Evolutionary conservation across 2,329 filamentous ascomycete genomes (phyloP).

Genomic region (Venturia effusa): DNA sequence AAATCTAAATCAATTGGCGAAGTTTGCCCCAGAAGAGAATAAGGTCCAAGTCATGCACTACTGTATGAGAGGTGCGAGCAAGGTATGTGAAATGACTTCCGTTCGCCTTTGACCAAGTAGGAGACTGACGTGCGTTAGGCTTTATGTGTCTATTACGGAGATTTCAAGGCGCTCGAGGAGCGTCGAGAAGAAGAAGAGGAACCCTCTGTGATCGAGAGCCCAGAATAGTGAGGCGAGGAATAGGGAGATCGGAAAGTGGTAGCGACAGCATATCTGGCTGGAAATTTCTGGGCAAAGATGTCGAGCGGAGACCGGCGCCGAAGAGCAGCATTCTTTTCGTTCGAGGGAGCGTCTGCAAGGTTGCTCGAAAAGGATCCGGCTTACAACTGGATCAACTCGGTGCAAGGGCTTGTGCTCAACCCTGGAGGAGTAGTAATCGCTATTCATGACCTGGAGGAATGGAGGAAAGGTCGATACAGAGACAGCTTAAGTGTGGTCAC

Average conservation of each 20-base stretch:
- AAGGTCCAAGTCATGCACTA: slow-evolving; percentile 78
- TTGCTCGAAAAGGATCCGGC: too few relatives aligned
- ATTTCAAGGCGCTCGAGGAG: slow-evolving; percentile 23
- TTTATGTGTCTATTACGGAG: slow-evolving; percentile 48
- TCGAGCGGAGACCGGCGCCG: too few relatives aligned
- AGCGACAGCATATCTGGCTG: too few relatives aligned
- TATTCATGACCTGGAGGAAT: too few relatives aligned
- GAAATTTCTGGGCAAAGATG: too few relatives aligned
- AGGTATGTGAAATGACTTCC: slow-evolving; percentile 39
- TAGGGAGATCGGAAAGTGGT: not conserved
- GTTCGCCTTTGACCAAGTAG: not conserved
- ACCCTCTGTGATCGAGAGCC: not conserved
- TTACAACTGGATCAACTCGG: not conserved
- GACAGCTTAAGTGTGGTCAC: too few relatives aligned
- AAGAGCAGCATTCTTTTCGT: too few relatives aligned
- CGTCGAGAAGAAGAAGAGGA: not conserved
- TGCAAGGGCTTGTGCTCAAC: not conserved
- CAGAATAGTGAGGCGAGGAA: not conserved
- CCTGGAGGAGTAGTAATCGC: not conserved
- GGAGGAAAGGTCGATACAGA: too few relatives aligned
- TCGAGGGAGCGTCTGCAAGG: too few relatives aligned
- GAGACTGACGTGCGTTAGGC: slow-evolving; percentile 25
- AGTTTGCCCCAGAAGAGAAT: slow-evolving; percentile 31
- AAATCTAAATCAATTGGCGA: slow-evolving; percentile 67
- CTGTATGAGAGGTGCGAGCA: slow-evolving; percentile 81